A percentile compares a stretch with the other conserved stretches of the same genome.
Conservation (phyloP, 805 yeast genomes). For the Starmerella bombi region DNA sequence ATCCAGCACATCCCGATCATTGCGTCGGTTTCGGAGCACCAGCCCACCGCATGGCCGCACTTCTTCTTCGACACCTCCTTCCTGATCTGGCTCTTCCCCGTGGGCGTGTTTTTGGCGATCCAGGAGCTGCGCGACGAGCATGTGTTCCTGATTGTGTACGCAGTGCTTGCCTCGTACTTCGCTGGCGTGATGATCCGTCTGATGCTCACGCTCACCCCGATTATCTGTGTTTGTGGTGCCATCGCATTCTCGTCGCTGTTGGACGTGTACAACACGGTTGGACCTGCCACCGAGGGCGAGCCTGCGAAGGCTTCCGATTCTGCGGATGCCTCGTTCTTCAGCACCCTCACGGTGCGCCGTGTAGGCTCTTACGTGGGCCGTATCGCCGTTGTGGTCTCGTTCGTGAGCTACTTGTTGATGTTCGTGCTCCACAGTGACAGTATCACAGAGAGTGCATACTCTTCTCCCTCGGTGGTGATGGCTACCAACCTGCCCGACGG, state of each 20-base stretch:
- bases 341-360: constrained; percentile 14
- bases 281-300: constrained; percentile 2
- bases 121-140: constrained; percentile 85
- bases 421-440: constrained; percentile 93
- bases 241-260: constrained; percentile 74
- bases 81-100: constrained; percentile 97
- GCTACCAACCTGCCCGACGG: constrained; percentile 81
- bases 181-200: constrained; percentile 99
- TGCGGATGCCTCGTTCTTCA: constrained; percentile 19
- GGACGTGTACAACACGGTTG: constrained; percentile 45
- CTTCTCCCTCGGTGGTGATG: constrained; percentile 93
- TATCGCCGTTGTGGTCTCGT: constrained; percentile 48
- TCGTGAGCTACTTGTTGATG: constrained; percentile 57
- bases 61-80: constrained; percentile 88
- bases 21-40: constrained; percentile 98
- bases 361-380: constrained; percentile 36
- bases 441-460: constrained; percentile 92
- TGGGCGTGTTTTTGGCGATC: constrained; percentile 83
- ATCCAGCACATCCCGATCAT: constrained; percentile 96
- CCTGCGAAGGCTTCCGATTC: not conserved
- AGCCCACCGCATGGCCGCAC: constrained; percentile 99
- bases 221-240: constrained; percentile 87
- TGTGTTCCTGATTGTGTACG: constrained; percentile 79
- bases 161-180: constrained; percentile 89
- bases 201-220: constrained; percentile 92